Base-by-base conservation (phyloP, 495 filamentous ascomycete species). In the Cercophora samala region DNA sequence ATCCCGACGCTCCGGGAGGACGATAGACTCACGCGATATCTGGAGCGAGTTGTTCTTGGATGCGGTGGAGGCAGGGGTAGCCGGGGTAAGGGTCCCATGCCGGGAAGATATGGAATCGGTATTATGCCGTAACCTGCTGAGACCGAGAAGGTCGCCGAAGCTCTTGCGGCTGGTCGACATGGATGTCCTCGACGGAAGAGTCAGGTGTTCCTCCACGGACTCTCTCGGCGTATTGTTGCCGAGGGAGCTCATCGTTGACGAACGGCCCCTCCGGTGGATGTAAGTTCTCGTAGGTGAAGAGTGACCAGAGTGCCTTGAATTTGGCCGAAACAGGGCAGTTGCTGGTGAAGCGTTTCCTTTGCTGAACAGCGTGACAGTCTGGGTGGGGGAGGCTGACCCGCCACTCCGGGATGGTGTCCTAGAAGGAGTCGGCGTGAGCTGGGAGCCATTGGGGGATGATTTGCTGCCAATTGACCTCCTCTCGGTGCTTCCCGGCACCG, bases 131-230 rank as follows among this genome's bases (percentile, higher is more conserved):
- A 96, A 80, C 61, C 91, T 85, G 64, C 88, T 83, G 21, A 97
- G 81, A 26, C 86, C 90, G 69, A 97, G 89, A 4, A 98, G 83
- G 69, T 93, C 93, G 60, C 93, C 90, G 66, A 99, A 90, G 76
- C 95, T 97, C 75, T 91, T 93, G 54, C 94, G 85, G 1, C 93
- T 93, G 21, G 86, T 94, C 0, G 93, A 96, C 1, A 89, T 90
- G 0, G 93, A 96, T 3, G 89, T 93, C 29, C 92, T 85, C 2
- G 83, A 81, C 4, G 84, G 87, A 67, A 65, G 82, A 76, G 69
- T 85, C 62, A 75, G 86, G 81, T 69, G 91, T 81, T 84, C 65
- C 79, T 88, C 72, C 79, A 83, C 65, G 79, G 87, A 76, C 73
- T 76, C 72, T 87, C 88, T 69, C 3, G 75, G 75, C 1, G 75